Evolutionary conservation across 2,329 filamentous ascomycete genomes (phyloP).

Genomic region (Sporothrix humicola): DNA sequence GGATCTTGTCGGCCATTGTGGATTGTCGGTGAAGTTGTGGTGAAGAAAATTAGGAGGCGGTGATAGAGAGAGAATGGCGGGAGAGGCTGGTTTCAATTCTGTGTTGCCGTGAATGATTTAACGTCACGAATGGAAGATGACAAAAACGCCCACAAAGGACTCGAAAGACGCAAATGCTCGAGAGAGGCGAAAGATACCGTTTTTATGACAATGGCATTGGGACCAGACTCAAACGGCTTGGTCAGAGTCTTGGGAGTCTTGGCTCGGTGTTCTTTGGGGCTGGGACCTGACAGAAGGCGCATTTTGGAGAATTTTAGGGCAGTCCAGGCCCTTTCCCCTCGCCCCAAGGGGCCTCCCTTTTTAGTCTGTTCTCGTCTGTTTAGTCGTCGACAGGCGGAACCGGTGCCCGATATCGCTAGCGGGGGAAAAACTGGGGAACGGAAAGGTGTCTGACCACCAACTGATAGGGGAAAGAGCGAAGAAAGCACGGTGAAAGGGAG

Average conservation of each 20-base stretch:
- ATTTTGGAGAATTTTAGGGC: not conserved
- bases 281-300: not conserved
- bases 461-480: not conserved
- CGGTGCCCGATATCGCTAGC: constrained; percentile 25
- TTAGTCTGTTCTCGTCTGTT: too few relatives aligned
- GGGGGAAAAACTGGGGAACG: constrained; percentile 8
- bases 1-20: constrained; percentile 34
- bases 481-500: not conserved
- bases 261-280: not conserved
- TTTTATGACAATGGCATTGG: not conserved
- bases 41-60: too few relatives aligned
- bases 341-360: not conserved
- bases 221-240: too few relatives aligned
- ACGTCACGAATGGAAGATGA: too few relatives aligned
- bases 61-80: not conserved
- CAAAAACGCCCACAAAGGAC: not conserved
- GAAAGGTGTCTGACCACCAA: not conserved
- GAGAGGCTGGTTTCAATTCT: too few relatives aligned
- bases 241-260: not conserved
- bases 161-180: not conserved
- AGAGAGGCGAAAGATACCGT: not conserved
- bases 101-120: too few relatives aligned
- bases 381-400: too few relatives aligned
- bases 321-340: not conserved
- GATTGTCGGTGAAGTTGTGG: not conserved